A percentile compares a stretch with the other conserved stretches of the same genome.
Conservation (phyloP, 148 eudicot species). For the Linanthus parryae region DNA sequence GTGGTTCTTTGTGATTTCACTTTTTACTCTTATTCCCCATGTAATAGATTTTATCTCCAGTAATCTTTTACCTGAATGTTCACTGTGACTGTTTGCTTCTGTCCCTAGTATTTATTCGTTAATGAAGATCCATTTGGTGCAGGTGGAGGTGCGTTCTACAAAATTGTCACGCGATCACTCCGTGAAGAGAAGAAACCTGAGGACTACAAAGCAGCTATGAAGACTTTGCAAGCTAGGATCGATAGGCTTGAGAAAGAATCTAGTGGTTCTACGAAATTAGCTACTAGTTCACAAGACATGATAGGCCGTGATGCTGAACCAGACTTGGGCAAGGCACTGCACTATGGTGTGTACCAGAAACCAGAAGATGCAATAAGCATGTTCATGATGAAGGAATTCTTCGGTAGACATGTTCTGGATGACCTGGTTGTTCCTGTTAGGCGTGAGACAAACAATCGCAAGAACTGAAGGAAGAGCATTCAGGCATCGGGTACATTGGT, state of each 20-base stretch:
- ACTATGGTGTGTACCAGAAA: not conserved
- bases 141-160: conserved; percentile 1
- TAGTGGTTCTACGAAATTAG: not conserved
- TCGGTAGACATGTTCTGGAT: not conserved
- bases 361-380: not conserved
- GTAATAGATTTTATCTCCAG: no score
- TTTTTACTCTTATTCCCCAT: no score
- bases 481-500: no score
- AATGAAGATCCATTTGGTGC: not conserved
- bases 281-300: not conserved
- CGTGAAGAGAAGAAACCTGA: conserved; percentile 2
- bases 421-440: not conserved
- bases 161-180: not conserved
- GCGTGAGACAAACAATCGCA: no score
- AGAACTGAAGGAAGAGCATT: no score
- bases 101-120: no score
- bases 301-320: not conserved
- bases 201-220: not conserved
- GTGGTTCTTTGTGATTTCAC: no score
- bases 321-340: not conserved
- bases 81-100: no score
- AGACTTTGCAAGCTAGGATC: conserved; percentile 3
- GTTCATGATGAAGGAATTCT: not conserved
- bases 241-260: conserved; percentile 1
- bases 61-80: no score